Evolutionary conservation across 2,329 filamentous ascomycete species (phyloP).

Genomic region (Fusarium mangiferae): DNA sequence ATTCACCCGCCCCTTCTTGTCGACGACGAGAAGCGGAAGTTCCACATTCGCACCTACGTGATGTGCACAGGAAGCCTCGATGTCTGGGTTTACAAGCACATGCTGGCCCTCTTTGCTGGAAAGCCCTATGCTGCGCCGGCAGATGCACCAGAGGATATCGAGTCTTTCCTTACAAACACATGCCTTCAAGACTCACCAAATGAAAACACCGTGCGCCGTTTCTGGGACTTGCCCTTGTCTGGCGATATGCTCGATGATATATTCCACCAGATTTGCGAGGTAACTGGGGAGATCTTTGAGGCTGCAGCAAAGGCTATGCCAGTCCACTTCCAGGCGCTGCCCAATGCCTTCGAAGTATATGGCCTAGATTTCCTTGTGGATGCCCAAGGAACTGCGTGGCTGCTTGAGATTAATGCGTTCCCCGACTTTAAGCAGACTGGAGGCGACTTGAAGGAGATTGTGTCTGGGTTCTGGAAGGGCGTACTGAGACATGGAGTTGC

Average conservation of each 20-base stretch:
- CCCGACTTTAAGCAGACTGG: constrained; percentile 97
- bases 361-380: constrained; percentile 92
- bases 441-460: constrained; percentile 76
- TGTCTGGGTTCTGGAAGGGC: constrained; percentile 80
- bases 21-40: constrained; percentile 77
- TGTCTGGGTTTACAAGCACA: constrained; percentile 87
- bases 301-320: constrained; percentile 85
- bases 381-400: constrained; percentile 69
- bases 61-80: constrained; percentile 80
- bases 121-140: constrained; percentile 76
- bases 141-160: constrained; percentile 63
- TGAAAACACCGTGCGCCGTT: constrained; percentile 75
- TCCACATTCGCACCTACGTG: constrained; percentile 94
- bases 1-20: constrained; percentile 85
- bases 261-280: constrained; percentile 76
- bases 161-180: constrained; percentile 91
- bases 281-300: constrained; percentile 84
- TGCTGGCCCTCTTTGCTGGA: constrained; percentile 93
- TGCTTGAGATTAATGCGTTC: constrained; percentile 95
- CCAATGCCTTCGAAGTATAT: constrained; percentile 91
- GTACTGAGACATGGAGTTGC: constrained; percentile 74
- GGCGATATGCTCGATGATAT: constrained; percentile 69
- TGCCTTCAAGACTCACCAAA: constrained; percentile 77
- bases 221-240: constrained; percentile 71
- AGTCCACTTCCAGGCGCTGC: constrained; percentile 90